These are phyloP conservation scores for Sextonia rubra DNA, from an alignment of 164 flowering plant species.

Conservation along the genomic window DNA sequence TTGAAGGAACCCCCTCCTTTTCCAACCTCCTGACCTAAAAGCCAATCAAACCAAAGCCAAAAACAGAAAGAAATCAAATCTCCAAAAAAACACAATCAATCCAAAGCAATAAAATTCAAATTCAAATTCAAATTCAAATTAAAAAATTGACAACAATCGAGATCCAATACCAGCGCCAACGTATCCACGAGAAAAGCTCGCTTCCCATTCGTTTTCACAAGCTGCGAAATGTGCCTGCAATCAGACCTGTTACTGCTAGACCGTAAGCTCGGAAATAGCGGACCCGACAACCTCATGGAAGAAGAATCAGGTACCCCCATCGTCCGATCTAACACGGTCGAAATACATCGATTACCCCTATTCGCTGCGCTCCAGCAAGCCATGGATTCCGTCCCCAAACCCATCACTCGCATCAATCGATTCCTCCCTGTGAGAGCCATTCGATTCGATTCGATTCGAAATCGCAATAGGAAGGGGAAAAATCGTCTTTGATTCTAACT, in stretches of 20 bases:
- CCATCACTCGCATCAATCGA: background rate
- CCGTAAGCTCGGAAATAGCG: background rate
- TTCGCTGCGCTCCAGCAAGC: background rate
- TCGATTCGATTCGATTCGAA: background rate
- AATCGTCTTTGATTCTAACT: background rate
- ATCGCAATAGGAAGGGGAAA: background rate
- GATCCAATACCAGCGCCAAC: slow-evolving; percentile 49
- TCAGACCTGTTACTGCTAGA: background rate
- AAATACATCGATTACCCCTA: background rate
- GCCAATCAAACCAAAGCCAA: background rate
- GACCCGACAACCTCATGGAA: background rate
- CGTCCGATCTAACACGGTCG: background rate
- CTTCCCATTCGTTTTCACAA: slow-evolving; percentile 38
- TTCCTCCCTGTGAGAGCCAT: background rate
- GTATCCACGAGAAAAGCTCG: slow-evolving; percentile 82
- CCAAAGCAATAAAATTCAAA: too few species aligned
- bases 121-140: too few species aligned
- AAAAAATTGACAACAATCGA: too few species aligned
- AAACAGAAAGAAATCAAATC: too few species aligned
- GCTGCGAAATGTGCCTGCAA: slow-evolving; percentile 42
- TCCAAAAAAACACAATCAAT: too few species aligned
- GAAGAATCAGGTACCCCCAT: background rate
- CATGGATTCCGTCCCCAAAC: background rate
- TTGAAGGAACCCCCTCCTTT: slow-evolving; percentile 63
- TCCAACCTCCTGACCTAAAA: slow-evolving; percentile 69